Evolutionary conservation across 768 basidiomycete species (phyloP), one percentile per base, ranked within the genome.

Genomic region (Lactarius hengduanensis): DNA sequence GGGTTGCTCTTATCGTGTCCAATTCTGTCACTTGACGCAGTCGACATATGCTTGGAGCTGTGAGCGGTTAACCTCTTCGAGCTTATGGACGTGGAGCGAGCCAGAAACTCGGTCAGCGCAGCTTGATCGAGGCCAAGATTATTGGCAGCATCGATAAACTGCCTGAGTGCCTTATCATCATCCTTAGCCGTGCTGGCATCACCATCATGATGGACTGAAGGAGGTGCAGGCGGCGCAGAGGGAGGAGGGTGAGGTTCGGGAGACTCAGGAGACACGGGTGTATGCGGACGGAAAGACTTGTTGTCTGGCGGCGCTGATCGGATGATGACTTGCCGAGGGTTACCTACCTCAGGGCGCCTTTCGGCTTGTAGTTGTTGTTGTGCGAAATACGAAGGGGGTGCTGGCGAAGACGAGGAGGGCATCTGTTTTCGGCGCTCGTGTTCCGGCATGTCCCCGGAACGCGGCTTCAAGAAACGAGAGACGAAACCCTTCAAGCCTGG

Each of bases 401-500:
- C 26, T 10, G 65, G 59, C 15, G 70, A 63, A 11, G 63, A 16
- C 0, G 75, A 68, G 9, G 57, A 40, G 11, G 38, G 38, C 40
- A 65, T 18, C 15, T 56, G 58, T n/a, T 60, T 69, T 54, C 75
- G 72, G 56, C 69, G 71, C 18, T 72, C 78, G 58, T 71, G 71
- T 41, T 77, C 72, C 70, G 74, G 30, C n/a, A 30, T 53, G n/a
- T 74, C 73, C n/a, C 66, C 67, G 26, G 71, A 69, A n/a, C 74
- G 72, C 34, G 71, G 72, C 62, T 77, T 78, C 54, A 90, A 83
- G 74, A 93, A 90, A 36, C 89, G 85, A 34, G 90, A 84, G 84
- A 94, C 92, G 75, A 94, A 88, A 16, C 91, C 88, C 75, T 86
- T 90, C 30, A 93, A 72, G 26, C 90, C 88, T 40, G 91, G 91